Evolutionary conservation across 2,329 filamentous ascomycete species (phyloP).

Genomic region (Talaromyces sp.): DNA sequence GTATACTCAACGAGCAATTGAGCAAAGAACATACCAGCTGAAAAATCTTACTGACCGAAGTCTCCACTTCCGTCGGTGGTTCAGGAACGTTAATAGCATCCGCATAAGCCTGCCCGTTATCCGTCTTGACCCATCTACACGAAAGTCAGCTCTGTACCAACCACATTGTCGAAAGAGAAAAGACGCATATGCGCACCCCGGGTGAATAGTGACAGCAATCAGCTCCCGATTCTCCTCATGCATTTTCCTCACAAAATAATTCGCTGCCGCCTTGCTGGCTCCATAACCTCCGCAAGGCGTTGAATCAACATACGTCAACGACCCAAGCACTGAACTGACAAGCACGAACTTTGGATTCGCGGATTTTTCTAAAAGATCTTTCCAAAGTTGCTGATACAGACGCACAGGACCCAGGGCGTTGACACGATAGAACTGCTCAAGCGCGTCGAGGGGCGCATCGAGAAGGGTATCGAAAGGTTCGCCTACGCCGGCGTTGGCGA

Average conservation of each 20-base stretch:
- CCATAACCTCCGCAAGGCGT: conserved; percentile 15
- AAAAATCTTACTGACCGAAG: conserved; percentile 10
- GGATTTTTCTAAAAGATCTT: conserved; percentile 1
- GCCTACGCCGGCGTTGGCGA: conserved; percentile 16
- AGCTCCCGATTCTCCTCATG: conserved; percentile 13
- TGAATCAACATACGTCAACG: background rate
- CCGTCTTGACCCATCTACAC: conserved; percentile 17
- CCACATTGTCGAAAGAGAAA: no score
- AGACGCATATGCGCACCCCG: conserved; percentile 6
- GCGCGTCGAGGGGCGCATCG: conserved; percentile 2
- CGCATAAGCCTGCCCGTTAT: conserved; percentile 17
- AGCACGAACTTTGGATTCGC: conserved; percentile 8
- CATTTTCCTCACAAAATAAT: conserved; percentile 16
- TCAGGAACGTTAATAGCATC: conserved; percentile 10
- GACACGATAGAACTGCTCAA: conserved; percentile 7
- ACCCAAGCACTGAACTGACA: conserved; percentile 4
- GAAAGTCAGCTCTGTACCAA: background rate
- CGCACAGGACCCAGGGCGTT: conserved; percentile 12
- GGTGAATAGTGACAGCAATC: conserved; percentile 12
- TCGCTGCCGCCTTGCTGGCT: conserved; percentile 12
- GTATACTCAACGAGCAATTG: background rate
- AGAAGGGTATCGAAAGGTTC: conserved; percentile 10
- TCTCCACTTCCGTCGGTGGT: conserved; percentile 10
- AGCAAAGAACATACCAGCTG: background rate
- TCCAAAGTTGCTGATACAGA: conserved; percentile 18